A percentile compares a stretch with the other conserved stretches of the same genome.
Evolutionary conservation across 345 rosid species (phyloP).

Genomic region (Anacardium occidentale): DNA sequence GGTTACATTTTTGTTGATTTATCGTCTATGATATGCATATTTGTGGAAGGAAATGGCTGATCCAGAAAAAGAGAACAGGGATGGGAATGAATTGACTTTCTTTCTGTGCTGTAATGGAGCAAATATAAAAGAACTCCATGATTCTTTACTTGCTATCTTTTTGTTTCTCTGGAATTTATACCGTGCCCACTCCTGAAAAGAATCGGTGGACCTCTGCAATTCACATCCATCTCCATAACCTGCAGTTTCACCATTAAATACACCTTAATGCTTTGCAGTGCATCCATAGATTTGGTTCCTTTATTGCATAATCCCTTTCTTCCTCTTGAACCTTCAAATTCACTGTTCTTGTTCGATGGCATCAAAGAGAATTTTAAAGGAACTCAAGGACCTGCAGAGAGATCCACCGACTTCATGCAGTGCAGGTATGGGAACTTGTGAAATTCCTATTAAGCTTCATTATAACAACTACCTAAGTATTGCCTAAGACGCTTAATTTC

Average conservation of each 20-base stretch:
- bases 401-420: constrained; percentile 77
- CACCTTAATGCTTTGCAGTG: constrained; percentile 3
- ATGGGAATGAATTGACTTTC: neutral
- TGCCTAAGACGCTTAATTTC: neutral
- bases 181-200: constrained; percentile 40
- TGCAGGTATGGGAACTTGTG: constrained; percentile 41
- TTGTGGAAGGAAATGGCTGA: constrained; percentile 1
- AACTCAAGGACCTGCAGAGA: constrained; percentile 63
- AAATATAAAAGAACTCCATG: neutral
- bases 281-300: neutral
- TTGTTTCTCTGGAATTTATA: constrained; percentile 39
- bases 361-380: constrained; percentile 60
- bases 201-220: constrained; percentile 23
- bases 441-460: neutral
- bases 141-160: constrained; percentile 24
- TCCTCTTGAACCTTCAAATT: neutral
- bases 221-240: constrained; percentile 12
- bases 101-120: neutral
- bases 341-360: constrained; percentile 36
- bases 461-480: neutral
- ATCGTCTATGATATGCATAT: neutral
- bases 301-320: neutral
- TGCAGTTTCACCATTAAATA: constrained; percentile 32
- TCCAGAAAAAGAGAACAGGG: neutral
- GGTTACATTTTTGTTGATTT: neutral